phyloP scores from a whole-genome alignment of 2,329 filamentous ascomycete species.

The Scedosporium dehoogii region DNA sequence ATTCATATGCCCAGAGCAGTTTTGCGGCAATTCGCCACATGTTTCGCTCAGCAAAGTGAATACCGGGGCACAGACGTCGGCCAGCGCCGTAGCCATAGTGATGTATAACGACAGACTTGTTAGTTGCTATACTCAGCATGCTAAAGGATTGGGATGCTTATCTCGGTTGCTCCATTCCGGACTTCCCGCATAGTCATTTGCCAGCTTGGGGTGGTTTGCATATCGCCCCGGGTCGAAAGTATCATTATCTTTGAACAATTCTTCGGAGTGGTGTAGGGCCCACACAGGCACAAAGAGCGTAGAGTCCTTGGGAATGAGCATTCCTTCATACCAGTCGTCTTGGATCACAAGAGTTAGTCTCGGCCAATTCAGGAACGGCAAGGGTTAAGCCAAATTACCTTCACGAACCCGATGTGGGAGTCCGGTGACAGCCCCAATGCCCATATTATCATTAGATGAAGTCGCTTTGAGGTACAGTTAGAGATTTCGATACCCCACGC shows the following conservation, averaged over 20 bases:
- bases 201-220: constrained; percentile 10
- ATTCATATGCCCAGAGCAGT: constrained; percentile 24
- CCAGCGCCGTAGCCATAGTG: constrained; percentile 25
- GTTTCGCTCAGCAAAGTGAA: constrained; percentile 37
- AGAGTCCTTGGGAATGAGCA: constrained; percentile 27
- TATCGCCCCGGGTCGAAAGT: constrained; percentile 16
- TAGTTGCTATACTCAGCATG: too few relatives aligned
- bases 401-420: constrained; percentile 24
- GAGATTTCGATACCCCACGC: constrained; percentile 10
- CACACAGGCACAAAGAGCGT: constrained; percentile 23
- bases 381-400: constrained; percentile 6
- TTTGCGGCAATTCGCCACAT: constrained; percentile 25
- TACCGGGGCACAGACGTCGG: constrained; percentile 23
- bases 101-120: neutral
- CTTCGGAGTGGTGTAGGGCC: constrained; percentile 19
- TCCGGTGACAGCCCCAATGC: constrained; percentile 13
- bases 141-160: too few relatives aligned
- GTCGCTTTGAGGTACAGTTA: neutral
- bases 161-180: constrained; percentile 5
- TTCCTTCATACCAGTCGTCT: constrained; percentile 28
- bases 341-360: constrained; percentile 14
- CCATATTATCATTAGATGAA: neutral
- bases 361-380: neutral
- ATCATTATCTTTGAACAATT: constrained; percentile 15
- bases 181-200: constrained; percentile 8